A percentile compares a stretch with the other conserved stretches of the same genome.
Conservation (phyloP, 176 grass and related monocot species). For the Hordeum vulgare region MorexV3_pseudomolecules_assembly NC_058522.1:451175829-451176328, state of each 20-base stretch:
- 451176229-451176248: too few relatives aligned
- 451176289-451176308: too few relatives aligned
- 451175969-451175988: slow-evolving; percentile 87
- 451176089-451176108: slow-evolving; percentile 74
- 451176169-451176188: slow-evolving; percentile 50
- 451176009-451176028: slow-evolving; percentile 83
- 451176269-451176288: too few relatives aligned
- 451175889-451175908: too few relatives aligned
- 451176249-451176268: too few relatives aligned
- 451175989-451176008: slow-evolving; percentile 94
- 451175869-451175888: too few relatives aligned
- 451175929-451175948: neutral
- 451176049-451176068: slow-evolving; percentile 95
- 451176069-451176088: slow-evolving; percentile 96
- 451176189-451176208: too few relatives aligned
- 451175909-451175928: too few relatives aligned
- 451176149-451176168: slow-evolving; percentile 93
- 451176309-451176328: neutral
- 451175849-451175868: too few relatives aligned
- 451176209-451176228: too few relatives aligned
- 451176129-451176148: slow-evolving; percentile 91
- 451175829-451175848: too few relatives aligned
- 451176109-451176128: slow-evolving; percentile 78
- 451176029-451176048: slow-evolving; percentile 93
- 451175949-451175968: neutral